A percentile compares a stretch with the other conserved stretches of the same genome.
phyloP scores from a whole-genome alignment of 192 early-diverging fungal species.

The Backusella australiensis region DNA sequence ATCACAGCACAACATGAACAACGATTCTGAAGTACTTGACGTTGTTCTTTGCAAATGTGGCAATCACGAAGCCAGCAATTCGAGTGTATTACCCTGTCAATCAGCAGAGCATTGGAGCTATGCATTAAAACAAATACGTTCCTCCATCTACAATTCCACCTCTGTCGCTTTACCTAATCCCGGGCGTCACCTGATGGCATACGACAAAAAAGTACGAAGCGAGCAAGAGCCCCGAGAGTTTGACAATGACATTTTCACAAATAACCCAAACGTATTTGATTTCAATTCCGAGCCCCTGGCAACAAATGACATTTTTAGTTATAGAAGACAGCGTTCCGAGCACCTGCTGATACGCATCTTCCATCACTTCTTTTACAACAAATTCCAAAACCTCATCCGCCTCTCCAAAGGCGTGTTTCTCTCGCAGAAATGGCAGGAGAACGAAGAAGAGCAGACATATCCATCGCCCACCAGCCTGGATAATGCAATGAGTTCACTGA shows the following conservation, averaged over 20 bases:
- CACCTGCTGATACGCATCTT: not conserved
- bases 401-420: not conserved
- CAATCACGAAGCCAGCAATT: not conserved
- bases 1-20: not conserved
- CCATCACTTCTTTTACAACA: not conserved
- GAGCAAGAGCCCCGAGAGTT: not conserved
- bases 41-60: not conserved
- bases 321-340: not conserved
- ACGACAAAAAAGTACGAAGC: not conserved
- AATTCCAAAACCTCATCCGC: not conserved
- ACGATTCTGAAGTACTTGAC: not conserved
- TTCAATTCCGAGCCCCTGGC: not conserved
- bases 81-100: not conserved
- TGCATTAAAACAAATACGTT: not conserved
- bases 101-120: slow-evolving; percentile 3
- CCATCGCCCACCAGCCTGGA: not conserved
- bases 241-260: not conserved
- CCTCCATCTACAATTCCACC: not conserved
- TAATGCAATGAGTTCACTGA: not conserved
- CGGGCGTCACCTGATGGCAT: not conserved
- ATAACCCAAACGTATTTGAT: not conserved
- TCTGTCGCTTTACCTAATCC: not conserved
- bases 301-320: not conserved
- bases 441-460: not conserved
- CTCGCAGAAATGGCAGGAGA: not conserved